Base-by-base conservation (phyloP, 305 asterid genomes). In the Plantago rigida region DNA sequence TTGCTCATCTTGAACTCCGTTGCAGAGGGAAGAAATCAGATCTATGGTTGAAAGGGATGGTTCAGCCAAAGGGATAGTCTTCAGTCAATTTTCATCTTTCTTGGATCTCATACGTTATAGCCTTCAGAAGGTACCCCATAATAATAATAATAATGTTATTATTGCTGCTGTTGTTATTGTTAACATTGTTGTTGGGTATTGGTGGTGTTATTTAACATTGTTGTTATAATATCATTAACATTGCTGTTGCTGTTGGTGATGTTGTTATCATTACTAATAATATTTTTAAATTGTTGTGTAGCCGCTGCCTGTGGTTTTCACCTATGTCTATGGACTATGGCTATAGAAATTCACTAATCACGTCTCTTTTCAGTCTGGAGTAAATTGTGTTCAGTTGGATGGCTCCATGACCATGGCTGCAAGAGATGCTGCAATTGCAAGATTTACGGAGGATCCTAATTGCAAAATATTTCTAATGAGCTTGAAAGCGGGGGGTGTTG, bases 41-140 rank as follows among this genome's bases (percentile, higher is more conserved):
- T 76, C 64, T 68, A 91, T 91, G 98, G 79, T 85, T 69, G 97
- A 91, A 79, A 84, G 89, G 77, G 96, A 91, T 76, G 95, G 98
- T 68, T 87, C 98, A 26, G 95, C 98, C 29, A 87, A 91, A 78
- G 98, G 87, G 56, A 84, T 91, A 66, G 26, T 22, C 26, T 22
- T 22, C 26, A 22, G 26, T 22, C 26, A 22, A 22, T 22, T 22
- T 22, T 22, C 26, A 22, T 22, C 26, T 22, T 22, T 22, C 26
- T 22, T 22, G 26, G 26, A 22, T 22, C 26, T 22, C 26, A 22
- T 22, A 22, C 26, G 26, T 22, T 22, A 22, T 22, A 22, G 26
- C 26, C 26, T 91, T 68, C 74, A 69, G 60, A 91, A 87, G 92
- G 97, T 87, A 78, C 47, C 5, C 29, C 26, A 3, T 52, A 31